A percentile compares a stretch with the other conserved stretches of the same genome.
Evolutionary conservation across 345 rosid species (phyloP).

Genomic region (Nephelium lappaceum): DNA sequence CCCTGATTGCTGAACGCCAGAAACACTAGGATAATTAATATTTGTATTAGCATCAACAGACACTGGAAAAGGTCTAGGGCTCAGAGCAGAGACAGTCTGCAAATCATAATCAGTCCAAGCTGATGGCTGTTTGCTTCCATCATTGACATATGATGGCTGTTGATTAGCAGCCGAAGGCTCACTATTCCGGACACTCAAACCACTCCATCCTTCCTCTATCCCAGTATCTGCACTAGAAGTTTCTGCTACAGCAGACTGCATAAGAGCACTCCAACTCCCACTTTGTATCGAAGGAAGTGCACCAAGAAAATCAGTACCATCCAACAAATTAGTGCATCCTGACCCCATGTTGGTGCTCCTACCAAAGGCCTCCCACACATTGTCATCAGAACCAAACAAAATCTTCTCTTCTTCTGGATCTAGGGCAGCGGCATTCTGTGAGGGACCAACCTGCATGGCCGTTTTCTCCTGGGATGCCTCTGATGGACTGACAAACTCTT

Average conservation of each 20-base stretch:
- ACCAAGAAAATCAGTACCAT: slow-evolving; percentile 46
- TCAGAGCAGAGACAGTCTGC: slow-evolving; percentile 28
- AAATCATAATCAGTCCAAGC: slow-evolving; percentile 40
- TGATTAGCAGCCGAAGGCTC: slow-evolving; percentile 38
- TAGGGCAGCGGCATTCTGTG: slow-evolving; percentile 63
- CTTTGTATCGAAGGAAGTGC: slow-evolving; percentile 75
- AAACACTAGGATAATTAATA: slow-evolving; percentile 24
- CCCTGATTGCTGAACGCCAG: slow-evolving; percentile 37
- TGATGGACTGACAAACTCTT: slow-evolving; percentile 39
- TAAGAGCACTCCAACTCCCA: slow-evolving; percentile 99
- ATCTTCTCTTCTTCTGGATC: slow-evolving; percentile 94
- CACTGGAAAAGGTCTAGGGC: slow-evolving; percentile 30
- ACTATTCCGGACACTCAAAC: slow-evolving; percentile 32
- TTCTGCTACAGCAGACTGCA: slow-evolving; percentile 99
- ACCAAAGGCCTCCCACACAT: slow-evolving; percentile 81
- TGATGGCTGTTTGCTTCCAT: slow-evolving; percentile 39
- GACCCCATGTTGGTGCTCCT: slow-evolving; percentile 45
- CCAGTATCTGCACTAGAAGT: slow-evolving; percentile 59
- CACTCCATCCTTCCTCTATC: slow-evolving; percentile 65
- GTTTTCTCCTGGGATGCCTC: slow-evolving; percentile 50
- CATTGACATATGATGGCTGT: slow-evolving; percentile 27
- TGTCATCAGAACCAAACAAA: slow-evolving; percentile 88
- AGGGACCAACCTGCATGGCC: slow-evolving; percentile 32
- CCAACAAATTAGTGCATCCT: slow-evolving; percentile 48
- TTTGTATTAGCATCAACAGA: slow-evolving; percentile 29